A percentile compares a stretch with the other conserved stretches of the same genome.
These are phyloP conservation scores for Lantana camara DNA, from an alignment of 257 asterid genomes.

Conservation along the genomic window DNA sequence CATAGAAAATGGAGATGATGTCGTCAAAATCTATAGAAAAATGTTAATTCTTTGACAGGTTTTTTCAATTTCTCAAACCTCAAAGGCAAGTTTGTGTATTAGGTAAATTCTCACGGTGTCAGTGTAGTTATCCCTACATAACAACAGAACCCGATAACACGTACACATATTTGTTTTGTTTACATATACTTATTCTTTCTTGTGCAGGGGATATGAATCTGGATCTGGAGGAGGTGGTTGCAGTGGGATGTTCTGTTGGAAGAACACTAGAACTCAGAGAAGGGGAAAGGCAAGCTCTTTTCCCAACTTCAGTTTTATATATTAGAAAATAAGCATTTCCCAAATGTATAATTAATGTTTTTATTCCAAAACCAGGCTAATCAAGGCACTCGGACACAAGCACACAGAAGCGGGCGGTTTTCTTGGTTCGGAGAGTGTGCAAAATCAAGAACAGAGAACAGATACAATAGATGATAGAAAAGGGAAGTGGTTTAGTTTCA, in stretches of 20 bases:
- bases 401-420: conserved; percentile 41
- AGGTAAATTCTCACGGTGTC: no score
- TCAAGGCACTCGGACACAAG: conserved; percentile 44
- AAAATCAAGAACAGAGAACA: conserved; percentile 39
- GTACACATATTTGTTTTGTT: no score
- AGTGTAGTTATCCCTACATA: no score
- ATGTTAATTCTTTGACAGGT: no score
- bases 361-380: conserved; percentile 32
- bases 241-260: conserved; percentile 67
- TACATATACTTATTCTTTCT: neutral
- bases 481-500: conserved; percentile 3
- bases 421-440: conserved; percentile 63
- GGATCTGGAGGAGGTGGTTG: conserved; percentile 64
- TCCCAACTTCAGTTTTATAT: conserved; percentile 1
- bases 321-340: neutral
- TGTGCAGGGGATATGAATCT: conserved; percentile 68
- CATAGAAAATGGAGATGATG: no score
- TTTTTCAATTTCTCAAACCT: no score
- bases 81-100: no score
- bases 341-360: neutral
- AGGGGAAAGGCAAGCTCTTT: conserved; percentile 40
- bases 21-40: no score
- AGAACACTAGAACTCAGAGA: conserved; percentile 39
- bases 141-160: no score
- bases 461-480: conserved; percentile 36